Evolutionary conservation across 1,284 basidiomycete species (phyloP).

Genomic region (Apiotrichum brassicae): DNA sequence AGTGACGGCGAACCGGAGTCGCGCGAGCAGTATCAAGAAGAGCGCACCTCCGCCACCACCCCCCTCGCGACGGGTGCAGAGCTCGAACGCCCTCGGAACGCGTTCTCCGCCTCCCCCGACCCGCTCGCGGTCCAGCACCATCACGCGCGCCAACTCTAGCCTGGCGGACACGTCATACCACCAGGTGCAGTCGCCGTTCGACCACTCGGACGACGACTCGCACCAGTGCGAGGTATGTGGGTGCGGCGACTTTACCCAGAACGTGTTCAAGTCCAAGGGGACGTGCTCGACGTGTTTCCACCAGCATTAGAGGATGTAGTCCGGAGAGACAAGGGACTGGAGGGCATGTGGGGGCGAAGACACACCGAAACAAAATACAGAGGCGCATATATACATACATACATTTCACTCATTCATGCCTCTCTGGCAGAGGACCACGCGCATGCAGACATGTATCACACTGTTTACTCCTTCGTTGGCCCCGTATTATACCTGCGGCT

Average conservation of each 20-base stretch:
- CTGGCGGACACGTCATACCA: background rate
- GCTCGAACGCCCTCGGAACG: constrained; percentile 22
- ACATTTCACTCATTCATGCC: too few species aligned
- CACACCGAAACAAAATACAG: too few species aligned
- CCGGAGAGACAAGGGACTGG: too few species aligned
- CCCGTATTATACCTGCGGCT: too few species aligned
- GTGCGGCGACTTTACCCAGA: constrained; percentile 56
- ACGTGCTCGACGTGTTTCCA: constrained; percentile 59
- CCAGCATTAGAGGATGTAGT: constrained; percentile 17
- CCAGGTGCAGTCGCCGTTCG: constrained; percentile 4
- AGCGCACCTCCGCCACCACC: constrained; percentile 49
- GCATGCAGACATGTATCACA: too few species aligned
- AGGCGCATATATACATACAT: too few species aligned
- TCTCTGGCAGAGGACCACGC: too few species aligned
- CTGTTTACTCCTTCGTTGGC: too few species aligned
- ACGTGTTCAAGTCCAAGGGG: constrained; percentile 58
- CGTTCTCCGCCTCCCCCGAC: constrained; percentile 14
- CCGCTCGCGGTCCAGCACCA: background rate
- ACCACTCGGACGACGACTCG: constrained; percentile 9
- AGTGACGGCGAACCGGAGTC: constrained; percentile 34
- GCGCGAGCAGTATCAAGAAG: constrained; percentile 49
- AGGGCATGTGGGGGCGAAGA: too few species aligned
- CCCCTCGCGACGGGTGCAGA: constrained; percentile 41
- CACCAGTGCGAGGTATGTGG: constrained; percentile 45
- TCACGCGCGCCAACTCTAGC: background rate